These are phyloP conservation scores for Talaromyces sp. DNA, from an alignment of 2,329 filamentous ascomycete genomes.

Conservation along the genomic window DNA sequence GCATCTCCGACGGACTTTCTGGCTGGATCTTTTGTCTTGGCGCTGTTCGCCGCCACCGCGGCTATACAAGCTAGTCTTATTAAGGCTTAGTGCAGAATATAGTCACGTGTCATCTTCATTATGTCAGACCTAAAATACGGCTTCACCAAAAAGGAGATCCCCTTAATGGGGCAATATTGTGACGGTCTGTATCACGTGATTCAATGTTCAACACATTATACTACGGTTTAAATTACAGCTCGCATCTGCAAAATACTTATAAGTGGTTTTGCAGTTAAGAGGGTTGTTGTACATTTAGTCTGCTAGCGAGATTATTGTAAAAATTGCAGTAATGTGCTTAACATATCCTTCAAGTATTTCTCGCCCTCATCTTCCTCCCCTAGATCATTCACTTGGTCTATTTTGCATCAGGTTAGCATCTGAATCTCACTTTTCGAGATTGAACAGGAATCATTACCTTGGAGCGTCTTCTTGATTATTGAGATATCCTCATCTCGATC, in stretches of 20 bases:
- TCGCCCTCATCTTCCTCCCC: constrained; percentile 54
- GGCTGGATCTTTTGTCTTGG: constrained; percentile 28
- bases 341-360: constrained; percentile 60
- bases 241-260: neutral
- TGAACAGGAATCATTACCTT: constrained; percentile 43
- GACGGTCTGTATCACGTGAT: too few relatives aligned
- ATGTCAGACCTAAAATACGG: too few relatives aligned
- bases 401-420: neutral
- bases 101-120: constrained; percentile 2
- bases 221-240: neutral
- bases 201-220: too few relatives aligned
- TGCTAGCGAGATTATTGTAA: constrained; percentile 23
- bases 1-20: constrained; percentile 21
- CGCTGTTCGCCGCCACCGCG: constrained; percentile 29
- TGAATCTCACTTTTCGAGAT: neutral
- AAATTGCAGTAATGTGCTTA: constrained; percentile 55
- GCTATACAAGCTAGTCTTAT: neutral
- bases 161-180: too few relatives aligned
- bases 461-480: constrained; percentile 64
- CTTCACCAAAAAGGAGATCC: too few relatives aligned
- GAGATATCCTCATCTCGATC: constrained; percentile 65
- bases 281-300: constrained; percentile 1
- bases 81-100: neutral
- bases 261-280: neutral
- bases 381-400: constrained; percentile 61